A percentile compares a stretch with the other conserved stretches of the same genome.
Evolutionary conservation across 139 green algal genomes (phyloP).

Genomic region (Mesotaenium endlicherianum): DNA sequence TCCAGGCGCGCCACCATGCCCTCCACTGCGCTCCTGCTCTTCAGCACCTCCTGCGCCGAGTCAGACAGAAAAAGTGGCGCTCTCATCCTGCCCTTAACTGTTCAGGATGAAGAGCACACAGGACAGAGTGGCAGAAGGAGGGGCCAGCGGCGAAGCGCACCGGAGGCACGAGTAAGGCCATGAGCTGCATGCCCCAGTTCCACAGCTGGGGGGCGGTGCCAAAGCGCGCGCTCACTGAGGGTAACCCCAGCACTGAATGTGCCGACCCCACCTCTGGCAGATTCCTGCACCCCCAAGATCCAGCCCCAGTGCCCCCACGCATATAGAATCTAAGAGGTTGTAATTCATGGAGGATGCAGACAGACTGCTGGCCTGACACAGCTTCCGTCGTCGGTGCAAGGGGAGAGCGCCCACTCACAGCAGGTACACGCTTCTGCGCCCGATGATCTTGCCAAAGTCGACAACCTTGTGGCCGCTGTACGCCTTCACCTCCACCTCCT

Average conservation of each 20-base stretch:
- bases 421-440: slow-evolving; percentile 55
- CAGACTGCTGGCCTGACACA: too few relatives aligned
- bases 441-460: slow-evolving; percentile 85
- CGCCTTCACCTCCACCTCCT: slow-evolving; percentile 9
- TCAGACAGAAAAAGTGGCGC: too few relatives aligned
- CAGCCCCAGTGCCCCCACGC: too few relatives aligned
- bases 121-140: not conserved
- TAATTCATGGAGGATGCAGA: too few relatives aligned
- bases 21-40: slow-evolving; percentile 56
- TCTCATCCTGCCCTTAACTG: not conserved
- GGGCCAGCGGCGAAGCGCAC: not conserved
- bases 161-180: slow-evolving; percentile 63
- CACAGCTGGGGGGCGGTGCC: slow-evolving; percentile 85
- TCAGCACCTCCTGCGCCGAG: slow-evolving; percentile 57
- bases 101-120: not conserved
- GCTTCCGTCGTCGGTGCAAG: too few relatives aligned
- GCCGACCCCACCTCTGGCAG: slow-evolving; percentile 56
- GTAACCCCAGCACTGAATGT: slow-evolving; percentile 61
- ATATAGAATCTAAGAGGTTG: too few relatives aligned
- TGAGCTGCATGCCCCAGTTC: slow-evolving; percentile 89
- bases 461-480: slow-evolving; percentile 55
- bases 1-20: slow-evolving; percentile 62
- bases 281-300: slow-evolving; percentile 39
- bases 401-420: slow-evolving; percentile 37
- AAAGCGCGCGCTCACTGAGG: slow-evolving; percentile 86